Evolutionary conservation across 2,329 filamentous ascomycete species (phyloP).

Genomic region (Scedosporium boydii): DNA sequence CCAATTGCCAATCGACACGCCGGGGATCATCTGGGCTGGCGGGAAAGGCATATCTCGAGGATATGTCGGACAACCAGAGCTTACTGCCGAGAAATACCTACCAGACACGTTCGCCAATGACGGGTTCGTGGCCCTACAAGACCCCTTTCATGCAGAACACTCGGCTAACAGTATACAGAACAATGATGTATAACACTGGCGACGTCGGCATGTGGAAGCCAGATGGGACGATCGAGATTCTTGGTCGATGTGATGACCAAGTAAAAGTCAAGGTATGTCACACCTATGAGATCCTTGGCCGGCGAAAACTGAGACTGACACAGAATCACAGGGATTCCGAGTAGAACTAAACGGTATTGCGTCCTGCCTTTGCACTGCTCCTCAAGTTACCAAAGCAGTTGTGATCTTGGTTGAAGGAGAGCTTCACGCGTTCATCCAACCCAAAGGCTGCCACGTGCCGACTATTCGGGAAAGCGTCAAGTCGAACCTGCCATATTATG

Average conservation of each 20-base stretch:
- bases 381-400: conserved; percentile 36
- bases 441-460: conserved; percentile 21
- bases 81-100: conserved; percentile 40
- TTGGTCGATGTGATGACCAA: conserved; percentile 51
- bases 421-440: conserved; percentile 41
- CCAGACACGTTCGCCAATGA: conserved; percentile 32
- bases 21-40: conserved; percentile 48
- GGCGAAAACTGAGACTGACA: background rate
- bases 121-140: conserved; percentile 5
- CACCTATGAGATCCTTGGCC: background rate
- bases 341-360: conserved; percentile 51
- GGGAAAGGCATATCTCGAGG: conserved; percentile 45
- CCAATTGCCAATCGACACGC: conserved; percentile 34
- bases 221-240: conserved; percentile 43
- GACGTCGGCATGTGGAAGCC: conserved; percentile 46
- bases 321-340: conserved; percentile 38
- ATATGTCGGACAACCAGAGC: conserved; percentile 42
- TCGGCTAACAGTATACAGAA: conserved; percentile 16
- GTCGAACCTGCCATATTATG: conserved; percentile 43
- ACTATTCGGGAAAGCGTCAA: conserved; percentile 29
- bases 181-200: conserved; percentile 50
- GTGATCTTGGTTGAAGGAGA: conserved; percentile 35
- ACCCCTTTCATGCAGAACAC: background rate
- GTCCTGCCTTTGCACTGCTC: conserved; percentile 34
- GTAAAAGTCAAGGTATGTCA: conserved; percentile 45